Percentiles rank a stretch among this genome's conserved stretches.
phyloP scores from a whole-genome alignment of 768 basidiomycete genomes.

The Leccinum longicurvipes region DNA sequence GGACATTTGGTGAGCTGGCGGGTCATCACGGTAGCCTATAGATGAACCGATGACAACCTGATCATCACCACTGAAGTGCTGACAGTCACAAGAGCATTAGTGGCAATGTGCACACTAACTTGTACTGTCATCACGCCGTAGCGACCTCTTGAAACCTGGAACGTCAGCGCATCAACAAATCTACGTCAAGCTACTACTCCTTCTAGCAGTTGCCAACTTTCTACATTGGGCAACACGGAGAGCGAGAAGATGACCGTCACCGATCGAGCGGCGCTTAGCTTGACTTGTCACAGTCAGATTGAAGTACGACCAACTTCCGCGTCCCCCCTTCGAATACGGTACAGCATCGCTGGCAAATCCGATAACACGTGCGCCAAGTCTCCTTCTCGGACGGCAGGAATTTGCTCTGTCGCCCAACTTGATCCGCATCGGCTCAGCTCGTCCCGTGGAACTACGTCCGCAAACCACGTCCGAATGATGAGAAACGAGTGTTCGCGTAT shows the following conservation, averaged over 20 bases:
- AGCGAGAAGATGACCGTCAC: slow-evolving; percentile 3
- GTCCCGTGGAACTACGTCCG: background rate
- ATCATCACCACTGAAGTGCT: too few relatives aligned
- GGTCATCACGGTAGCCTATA: background rate
- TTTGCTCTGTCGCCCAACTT: background rate
- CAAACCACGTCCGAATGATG: background rate
- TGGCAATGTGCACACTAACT: background rate
- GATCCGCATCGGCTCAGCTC: background rate
- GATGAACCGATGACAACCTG: background rate
- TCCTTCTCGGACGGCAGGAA: background rate
- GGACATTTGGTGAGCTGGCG: too few relatives aligned
- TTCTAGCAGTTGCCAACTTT: slow-evolving; percentile 2
- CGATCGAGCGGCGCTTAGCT: background rate
- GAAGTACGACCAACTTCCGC: background rate
- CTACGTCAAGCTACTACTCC: background rate
- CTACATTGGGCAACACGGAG: background rate
- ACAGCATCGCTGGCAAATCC: background rate
- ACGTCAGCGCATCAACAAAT: background rate
- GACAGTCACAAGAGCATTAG: too few relatives aligned
- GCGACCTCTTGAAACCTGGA: background rate
- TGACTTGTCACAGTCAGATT: slow-evolving; percentile 6
- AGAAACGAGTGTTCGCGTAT: background rate
- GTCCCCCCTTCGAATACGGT: background rate
- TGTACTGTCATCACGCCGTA: background rate
- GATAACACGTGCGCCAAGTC: background rate